phyloP scores from a whole-genome alignment of 495 filamentous ascomycete species.

The Aspergillus taichungensis region DNA sequence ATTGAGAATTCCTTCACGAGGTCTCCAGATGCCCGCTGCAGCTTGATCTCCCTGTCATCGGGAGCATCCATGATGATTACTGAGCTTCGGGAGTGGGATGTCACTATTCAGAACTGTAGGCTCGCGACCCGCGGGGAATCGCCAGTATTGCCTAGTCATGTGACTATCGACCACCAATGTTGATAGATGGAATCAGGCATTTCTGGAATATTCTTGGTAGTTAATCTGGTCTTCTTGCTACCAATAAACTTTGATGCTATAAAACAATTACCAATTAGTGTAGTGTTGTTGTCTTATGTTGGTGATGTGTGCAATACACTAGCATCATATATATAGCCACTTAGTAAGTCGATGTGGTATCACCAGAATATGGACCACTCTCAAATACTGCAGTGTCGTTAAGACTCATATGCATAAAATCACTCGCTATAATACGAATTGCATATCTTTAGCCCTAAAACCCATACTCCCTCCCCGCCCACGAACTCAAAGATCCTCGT shows the following conservation, averaged over 20 bases:
- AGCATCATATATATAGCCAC: no score
- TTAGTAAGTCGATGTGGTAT: no score
- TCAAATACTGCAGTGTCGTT: not conserved
- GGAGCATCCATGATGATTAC: constrained; percentile 35
- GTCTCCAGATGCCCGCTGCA: constrained; percentile 62
- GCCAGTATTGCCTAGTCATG: constrained; percentile 5
- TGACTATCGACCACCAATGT: not conserved
- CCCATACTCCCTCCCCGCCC: not conserved
- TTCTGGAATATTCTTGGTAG: not conserved
- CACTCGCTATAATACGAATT: not conserved
- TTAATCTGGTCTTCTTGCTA: no score
- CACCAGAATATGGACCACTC: no score
- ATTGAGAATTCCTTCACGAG: constrained; percentile 55
- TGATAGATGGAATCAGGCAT: not conserved
- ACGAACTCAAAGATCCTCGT: constrained; percentile 8
- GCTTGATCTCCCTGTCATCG: constrained; percentile 60
- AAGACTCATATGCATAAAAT: not conserved
- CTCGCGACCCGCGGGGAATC: constrained; percentile 5
- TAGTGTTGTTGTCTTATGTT: not conserved
- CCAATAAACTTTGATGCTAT: no score
- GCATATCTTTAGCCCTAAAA: no score
- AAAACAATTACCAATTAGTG: not conserved
- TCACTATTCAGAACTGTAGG: not conserved
- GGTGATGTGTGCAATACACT: no score
- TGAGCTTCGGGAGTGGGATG: no score